phyloP scores from a whole-genome alignment of 2,329 filamentous ascomycete species.

The Magnaporthiopsis rhizophila region DNA sequence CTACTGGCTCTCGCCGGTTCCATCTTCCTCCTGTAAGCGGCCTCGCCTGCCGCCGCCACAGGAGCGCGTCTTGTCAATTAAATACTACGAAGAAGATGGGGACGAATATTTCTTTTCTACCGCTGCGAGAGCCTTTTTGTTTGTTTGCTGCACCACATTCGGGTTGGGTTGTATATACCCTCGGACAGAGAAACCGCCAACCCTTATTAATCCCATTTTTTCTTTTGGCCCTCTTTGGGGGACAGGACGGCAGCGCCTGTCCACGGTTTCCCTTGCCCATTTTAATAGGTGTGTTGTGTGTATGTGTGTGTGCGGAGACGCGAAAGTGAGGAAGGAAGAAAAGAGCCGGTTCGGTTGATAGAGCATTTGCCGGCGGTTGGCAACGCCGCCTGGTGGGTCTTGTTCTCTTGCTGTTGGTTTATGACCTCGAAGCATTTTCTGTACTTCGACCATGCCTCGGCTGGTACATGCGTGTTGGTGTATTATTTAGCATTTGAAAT shows the following conservation, averaged over 20 bases:
- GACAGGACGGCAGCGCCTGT: not conserved
- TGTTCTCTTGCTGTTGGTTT: slow-evolving; percentile 2
- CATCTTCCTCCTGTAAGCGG: slow-evolving; percentile 33
- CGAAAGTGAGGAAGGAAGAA: not conserved
- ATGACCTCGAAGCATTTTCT: slow-evolving; percentile 1
- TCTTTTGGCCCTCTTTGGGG: not conserved
- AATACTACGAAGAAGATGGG: not conserved
- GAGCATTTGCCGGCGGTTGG: not conserved
- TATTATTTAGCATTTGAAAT: slow-evolving; percentile 6
- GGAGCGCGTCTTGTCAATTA: not conserved
- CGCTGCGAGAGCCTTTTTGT: not conserved
- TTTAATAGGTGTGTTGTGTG: not conserved
- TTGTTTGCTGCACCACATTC: not conserved
- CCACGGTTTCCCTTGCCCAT: not conserved
- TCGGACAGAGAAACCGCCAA: not conserved
- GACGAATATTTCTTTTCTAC: not conserved
- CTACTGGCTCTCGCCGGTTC: slow-evolving; percentile 33
- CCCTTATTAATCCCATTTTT: not conserved
- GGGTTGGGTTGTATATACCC: not conserved
- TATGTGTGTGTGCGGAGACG: not conserved
- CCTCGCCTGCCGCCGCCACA: slow-evolving; percentile 8
- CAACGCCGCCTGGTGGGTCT: not conserved
- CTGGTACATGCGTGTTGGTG: not conserved
- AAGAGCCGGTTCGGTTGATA: not conserved
- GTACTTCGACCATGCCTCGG: not conserved